Percentiles rank a stretch among this genome's conserved stretches.
These are phyloP conservation scores for Penicillium antarcticum DNA, from an alignment of 495 filamentous ascomycete species.

Conservation along the genomic window DNA sequence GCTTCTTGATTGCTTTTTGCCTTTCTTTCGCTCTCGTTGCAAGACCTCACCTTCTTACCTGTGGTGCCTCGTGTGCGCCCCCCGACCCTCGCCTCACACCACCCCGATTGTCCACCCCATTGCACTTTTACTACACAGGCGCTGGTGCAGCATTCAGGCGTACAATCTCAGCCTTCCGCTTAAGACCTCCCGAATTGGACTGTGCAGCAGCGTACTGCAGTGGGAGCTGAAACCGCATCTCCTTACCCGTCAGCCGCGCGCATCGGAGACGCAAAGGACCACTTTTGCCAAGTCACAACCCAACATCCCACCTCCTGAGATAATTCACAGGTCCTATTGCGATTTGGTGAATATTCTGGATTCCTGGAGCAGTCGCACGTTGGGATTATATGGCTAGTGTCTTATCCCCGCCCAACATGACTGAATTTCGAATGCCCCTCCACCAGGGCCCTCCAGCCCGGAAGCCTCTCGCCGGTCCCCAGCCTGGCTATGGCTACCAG, in stretches of 20 bases:
- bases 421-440: conserved; percentile 41
- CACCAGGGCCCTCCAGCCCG: conserved; percentile 35
- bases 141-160: not conserved
- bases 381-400: conserved; percentile 27
- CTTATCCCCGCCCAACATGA: conserved; percentile 36
- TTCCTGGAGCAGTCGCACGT: not conserved
- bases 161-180: conserved; percentile 5
- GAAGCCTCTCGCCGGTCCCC: conserved; percentile 29
- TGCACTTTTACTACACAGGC: conserved; percentile 1
- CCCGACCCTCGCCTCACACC: conserved; percentile 3
- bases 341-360: conserved; percentile 1
- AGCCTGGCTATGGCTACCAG: conserved; percentile 31
- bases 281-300: not conserved
- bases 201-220: conserved; percentile 11
- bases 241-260: conserved; percentile 20
- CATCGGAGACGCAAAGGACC: conserved; percentile 13
- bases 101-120: conserved; percentile 10
- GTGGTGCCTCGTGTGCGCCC: not conserved
- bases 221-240: conserved; percentile 22
- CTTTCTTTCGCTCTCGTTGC: not conserved
- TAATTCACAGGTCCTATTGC: not conserved
- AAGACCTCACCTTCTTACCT: not conserved
- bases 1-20: not conserved
- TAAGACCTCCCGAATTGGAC: conserved; percentile 1
- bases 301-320: not conserved